These are phyloP conservation scores for Lactifluus volemus DNA, from an alignment of 768 basidiomycete species.

Conservation along the genomic window DNA sequence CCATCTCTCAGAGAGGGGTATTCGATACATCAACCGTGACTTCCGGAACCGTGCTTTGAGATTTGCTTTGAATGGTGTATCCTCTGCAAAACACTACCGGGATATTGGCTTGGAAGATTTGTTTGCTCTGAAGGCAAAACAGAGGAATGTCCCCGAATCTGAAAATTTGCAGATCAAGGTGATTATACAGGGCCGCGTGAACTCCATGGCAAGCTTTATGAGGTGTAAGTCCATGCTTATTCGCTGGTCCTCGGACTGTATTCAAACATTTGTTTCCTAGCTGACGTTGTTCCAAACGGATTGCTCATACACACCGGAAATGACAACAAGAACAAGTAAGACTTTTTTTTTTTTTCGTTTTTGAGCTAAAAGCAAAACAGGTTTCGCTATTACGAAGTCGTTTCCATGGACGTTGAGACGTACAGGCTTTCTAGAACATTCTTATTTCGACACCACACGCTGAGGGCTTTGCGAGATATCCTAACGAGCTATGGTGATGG, in stretches of 20 bases:
- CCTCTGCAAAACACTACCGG: slow-evolving; percentile 18
- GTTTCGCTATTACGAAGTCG: slow-evolving; percentile 36
- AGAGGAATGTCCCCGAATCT: neutral
- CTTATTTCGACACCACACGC: slow-evolving; percentile 41
- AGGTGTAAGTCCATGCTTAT: slow-evolving; percentile 24
- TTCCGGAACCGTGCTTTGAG: slow-evolving; percentile 32
- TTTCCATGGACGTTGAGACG: slow-evolving; percentile 38
- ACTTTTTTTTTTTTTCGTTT: neutral
- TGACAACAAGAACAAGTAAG: slow-evolving; percentile 25
- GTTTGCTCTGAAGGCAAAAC: neutral
- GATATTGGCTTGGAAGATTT: neutral
- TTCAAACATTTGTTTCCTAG: slow-evolving; percentile 18
- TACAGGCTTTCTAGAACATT: slow-evolving; percentile 39
- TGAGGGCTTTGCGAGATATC: slow-evolving; percentile 41
- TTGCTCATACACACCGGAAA: slow-evolving; percentile 24
- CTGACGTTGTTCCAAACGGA: slow-evolving; percentile 25
- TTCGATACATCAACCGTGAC: slow-evolving; percentile 34
- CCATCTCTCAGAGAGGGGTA: slow-evolving; percentile 45
- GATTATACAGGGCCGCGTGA: slow-evolving; percentile 15
- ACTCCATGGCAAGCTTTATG: slow-evolving; percentile 34
- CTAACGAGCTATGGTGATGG: slow-evolving; percentile 25
- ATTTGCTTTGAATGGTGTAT: slow-evolving; percentile 21
- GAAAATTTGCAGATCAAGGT: neutral
- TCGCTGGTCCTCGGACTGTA: neutral
- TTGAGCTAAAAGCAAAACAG: slow-evolving; percentile 22